Evolutionary conservation across 169 alveolate genomes (phyloP), one percentile per base, ranked within the genome.

Genomic region (Gregarina niphandrodes): DNA sequence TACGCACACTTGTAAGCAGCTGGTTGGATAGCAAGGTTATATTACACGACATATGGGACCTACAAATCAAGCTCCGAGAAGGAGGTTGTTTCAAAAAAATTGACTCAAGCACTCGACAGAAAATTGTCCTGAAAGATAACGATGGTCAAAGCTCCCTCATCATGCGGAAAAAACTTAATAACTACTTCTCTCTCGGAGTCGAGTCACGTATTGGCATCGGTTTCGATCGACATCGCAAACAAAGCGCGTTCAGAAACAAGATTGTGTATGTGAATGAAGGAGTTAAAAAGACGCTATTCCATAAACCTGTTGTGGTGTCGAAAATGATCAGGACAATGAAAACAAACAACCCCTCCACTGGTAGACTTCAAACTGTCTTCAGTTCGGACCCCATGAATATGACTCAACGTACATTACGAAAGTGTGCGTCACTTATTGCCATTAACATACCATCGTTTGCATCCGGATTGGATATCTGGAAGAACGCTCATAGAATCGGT

Each of bases 151-250:
- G 23, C 71, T 79, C 59, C n/a, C n/a, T n/a, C n/a, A n/a, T n/a
- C n/a, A n/a, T n/a, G n/a, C n/a, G n/a, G n/a, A 66, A 66, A 32
- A 36, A 67, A 16, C 45, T 65, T 34, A 63, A 72, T 42, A 47
- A 50, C 17, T 57, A 57, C 53, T 12, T 9, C 2, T 23, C 11
- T 67, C 21, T 37, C 34, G 93, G 93, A n/a, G 67, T 73, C 24
- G 93, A 82, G 61, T 77, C 85, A 22, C 61, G 84, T 46, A 70
- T 82, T 21, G 93, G 93, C 4, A 42, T 62, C 6, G 84, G 80
- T 13, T 70, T 74, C 45, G 86, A 77, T 37, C 67, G 78, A 24
- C 58, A 65, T 36, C 57, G 85, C 9, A 49, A 52, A 2, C 42
- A 53, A 23, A 45, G 53, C 21, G 55, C 49, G 18, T 20, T 39